Percentiles rank a stretch among this genome's conserved stretches.
Conservation (phyloP, 306 rosid genomes). For the Luffa acutangula region DNA sequence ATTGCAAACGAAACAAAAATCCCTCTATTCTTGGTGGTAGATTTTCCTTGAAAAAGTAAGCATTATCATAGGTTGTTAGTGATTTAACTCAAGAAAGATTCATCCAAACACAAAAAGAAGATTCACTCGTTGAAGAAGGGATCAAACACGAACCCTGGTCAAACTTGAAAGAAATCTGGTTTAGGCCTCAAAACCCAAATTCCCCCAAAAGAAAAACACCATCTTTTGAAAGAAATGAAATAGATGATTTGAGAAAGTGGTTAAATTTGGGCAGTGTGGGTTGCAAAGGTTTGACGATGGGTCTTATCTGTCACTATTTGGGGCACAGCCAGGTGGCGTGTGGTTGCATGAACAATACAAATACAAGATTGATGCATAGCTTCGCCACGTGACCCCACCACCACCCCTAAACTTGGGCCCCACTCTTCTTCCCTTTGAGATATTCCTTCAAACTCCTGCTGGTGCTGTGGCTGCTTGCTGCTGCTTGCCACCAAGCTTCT, state of each 20-base stretch:
- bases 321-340: slow-evolving; percentile 6
- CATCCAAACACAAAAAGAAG: slow-evolving; percentile 1
- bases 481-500: not conserved
- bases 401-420: not conserved
- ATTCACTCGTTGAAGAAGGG: not conserved
- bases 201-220: not conserved
- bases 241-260: not conserved
- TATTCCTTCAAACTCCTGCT: not conserved
- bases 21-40: not conserved
- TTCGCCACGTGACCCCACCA: slow-evolving; percentile 3
- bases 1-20: not conserved
- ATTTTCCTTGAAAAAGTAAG: not conserved
- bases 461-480: no score
- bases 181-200: not conserved
- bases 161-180: not conserved
- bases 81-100: slow-evolving; percentile 1
- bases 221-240: not conserved
- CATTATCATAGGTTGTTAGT: not conserved
- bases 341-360: slow-evolving; percentile 1
- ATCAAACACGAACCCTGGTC: not conserved
- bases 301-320: not conserved
- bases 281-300: not conserved
- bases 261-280: not conserved
- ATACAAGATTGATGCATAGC: not conserved
- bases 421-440: not conserved